These are phyloP conservation scores for Rutstroemia sp. DNA, from an alignment of 2,329 filamentous ascomycete genomes.

Conservation along the genomic window DNA sequence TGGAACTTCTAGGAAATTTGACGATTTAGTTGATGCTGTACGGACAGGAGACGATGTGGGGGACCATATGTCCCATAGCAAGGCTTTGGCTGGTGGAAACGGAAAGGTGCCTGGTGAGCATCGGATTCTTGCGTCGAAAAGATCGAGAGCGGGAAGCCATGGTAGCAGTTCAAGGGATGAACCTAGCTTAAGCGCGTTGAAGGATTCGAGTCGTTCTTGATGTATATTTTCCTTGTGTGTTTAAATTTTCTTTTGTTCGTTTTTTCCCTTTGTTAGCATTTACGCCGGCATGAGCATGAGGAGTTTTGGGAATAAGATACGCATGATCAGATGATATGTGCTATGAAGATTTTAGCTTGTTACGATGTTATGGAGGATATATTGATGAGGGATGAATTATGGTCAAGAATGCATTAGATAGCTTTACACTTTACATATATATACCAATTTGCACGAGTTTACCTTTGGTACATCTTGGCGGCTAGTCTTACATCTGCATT, in stretches of 20 bases:
- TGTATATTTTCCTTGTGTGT: background rate
- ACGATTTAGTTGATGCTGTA: constrained; percentile 19
- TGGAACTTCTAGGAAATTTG: constrained; percentile 19
- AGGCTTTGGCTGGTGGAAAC: constrained; percentile 4
- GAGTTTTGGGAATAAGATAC: background rate
- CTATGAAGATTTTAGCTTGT: background rate
- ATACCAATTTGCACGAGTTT: background rate
- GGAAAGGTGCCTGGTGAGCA: constrained; percentile 7
- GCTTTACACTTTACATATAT: background rate
- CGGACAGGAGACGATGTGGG: constrained; percentile 4
- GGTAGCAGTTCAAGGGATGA: constrained; percentile 13
- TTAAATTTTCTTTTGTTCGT: background rate
- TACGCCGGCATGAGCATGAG: background rate
- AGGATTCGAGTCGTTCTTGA: background rate
- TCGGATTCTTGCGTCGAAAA: constrained; percentile 8
- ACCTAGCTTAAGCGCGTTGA: constrained; percentile 1
- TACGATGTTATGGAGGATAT: background rate
- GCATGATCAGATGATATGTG: background rate
- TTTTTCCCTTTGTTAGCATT: background rate
- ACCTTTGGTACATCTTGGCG: background rate
- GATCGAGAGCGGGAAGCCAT: constrained; percentile 14
- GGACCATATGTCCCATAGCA: constrained; percentile 2
- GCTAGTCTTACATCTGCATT: no score
- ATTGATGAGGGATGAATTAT: background rate
- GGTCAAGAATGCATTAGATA: background rate